Conservation (phyloP, 192 early-diverging fungal species). For the Ambispora gerdemannii region DNA sequence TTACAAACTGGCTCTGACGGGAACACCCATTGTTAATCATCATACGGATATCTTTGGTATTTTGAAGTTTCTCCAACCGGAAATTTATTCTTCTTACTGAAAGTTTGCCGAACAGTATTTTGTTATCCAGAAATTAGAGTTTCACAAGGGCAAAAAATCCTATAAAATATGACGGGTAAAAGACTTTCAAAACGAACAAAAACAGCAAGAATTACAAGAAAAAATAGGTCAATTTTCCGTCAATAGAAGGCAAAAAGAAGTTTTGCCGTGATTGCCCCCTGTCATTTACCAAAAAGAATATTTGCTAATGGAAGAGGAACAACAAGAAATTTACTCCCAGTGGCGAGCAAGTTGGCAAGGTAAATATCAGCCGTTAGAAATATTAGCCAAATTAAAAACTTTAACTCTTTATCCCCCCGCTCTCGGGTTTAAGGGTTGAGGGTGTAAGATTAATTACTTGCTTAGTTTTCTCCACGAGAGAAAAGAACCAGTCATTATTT, state of each 20-base stretch:
- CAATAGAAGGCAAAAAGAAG: slow-evolving; percentile 4
- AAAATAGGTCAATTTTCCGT: slow-evolving; percentile 2
- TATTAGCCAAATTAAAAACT: not conserved
- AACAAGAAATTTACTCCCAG: not conserved
- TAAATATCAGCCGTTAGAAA: not conserved
- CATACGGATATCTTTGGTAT: not conserved
- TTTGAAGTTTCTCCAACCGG: slow-evolving; percentile 8
- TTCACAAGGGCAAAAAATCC: not conserved
- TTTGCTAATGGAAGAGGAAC: not conserved
- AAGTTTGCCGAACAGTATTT: slow-evolving; percentile 20
- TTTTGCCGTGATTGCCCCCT: not conserved
- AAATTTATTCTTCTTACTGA: slow-evolving; percentile 24
- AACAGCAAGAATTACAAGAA: slow-evolving; percentile 2
- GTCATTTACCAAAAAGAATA: not conserved
- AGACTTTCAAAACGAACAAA: not conserved
- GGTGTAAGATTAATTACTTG: not conserved
- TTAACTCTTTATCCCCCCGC: not conserved
- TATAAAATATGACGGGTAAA: not conserved
- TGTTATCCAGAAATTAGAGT: slow-evolving; percentile 4
- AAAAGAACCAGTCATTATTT: not conserved
- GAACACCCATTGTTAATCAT: slow-evolving; percentile 6
- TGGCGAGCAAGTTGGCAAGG: not conserved
- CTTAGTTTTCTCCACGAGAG: not conserved
- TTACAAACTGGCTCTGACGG: slow-evolving; percentile 19
- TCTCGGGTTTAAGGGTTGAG: not conserved